Evolutionary conservation across 2,329 filamentous ascomycete genomes (phyloP).

Genomic region (Delphinella strobiligena): DNA sequence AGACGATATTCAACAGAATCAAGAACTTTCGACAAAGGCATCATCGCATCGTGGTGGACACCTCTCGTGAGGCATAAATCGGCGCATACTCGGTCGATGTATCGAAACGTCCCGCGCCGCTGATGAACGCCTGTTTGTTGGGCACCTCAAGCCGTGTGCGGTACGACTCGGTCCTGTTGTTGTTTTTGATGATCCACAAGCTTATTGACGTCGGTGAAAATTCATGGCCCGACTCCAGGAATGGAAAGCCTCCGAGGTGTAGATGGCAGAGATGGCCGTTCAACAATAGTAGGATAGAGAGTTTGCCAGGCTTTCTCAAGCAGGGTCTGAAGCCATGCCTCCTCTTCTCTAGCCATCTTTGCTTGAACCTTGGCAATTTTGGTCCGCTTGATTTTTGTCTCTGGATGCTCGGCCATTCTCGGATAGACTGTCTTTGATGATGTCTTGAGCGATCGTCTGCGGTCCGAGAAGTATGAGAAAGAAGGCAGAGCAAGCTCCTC

Average conservation of each 20-base stretch:
- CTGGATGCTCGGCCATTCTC: constrained; percentile 11
- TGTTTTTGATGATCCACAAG: too few species aligned
- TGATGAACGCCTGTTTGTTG: too few species aligned
- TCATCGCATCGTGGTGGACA: too few species aligned
- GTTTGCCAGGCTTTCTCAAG: constrained; percentile 31
- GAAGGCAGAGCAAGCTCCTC: constrained; percentile 12
- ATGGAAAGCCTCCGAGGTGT: neutral
- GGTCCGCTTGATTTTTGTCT: constrained; percentile 25
- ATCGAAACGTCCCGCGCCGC: too few species aligned
- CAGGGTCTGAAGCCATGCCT: constrained; percentile 28
- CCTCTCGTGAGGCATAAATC: too few species aligned
- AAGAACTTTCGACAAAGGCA: too few species aligned
- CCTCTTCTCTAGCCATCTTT: constrained; percentile 30
- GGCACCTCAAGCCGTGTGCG: too few species aligned
- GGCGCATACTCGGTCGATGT: too few species aligned
- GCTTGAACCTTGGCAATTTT: constrained; percentile 35
- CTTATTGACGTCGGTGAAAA: too few species aligned
- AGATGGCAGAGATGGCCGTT: constrained; percentile 4
- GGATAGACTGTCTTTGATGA: constrained; percentile 7
- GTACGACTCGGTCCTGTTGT: too few species aligned
- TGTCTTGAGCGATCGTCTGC: constrained; percentile 8
- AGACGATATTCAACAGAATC: too few species aligned
- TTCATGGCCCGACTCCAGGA: neutral
- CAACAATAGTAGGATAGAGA: constrained; percentile 11
- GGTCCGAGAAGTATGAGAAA: constrained; percentile 8